These are phyloP conservation scores for Pichia terricola DNA, from an alignment of 1,139 yeast genomes.

Conservation along the genomic window DNA sequence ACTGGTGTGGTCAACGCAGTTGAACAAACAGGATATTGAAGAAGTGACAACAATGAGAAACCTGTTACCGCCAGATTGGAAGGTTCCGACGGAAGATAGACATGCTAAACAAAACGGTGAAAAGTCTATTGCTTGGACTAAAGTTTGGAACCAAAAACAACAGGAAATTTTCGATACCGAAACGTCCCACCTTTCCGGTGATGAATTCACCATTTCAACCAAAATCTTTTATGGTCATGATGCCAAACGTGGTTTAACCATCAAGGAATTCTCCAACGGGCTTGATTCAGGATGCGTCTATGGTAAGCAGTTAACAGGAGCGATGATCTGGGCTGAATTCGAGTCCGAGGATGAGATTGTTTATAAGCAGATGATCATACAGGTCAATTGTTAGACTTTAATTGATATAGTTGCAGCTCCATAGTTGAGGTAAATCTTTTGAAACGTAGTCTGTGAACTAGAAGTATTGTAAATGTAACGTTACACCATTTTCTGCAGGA, in stretches of 20 bases:
- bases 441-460: neutral
- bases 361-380: slow-evolving; percentile 11
- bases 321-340: slow-evolving; percentile 36
- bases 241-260: slow-evolving; percentile 65
- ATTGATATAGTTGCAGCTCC: no score
- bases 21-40: slow-evolving; percentile 52
- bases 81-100: slow-evolving; percentile 44
- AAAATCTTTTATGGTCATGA: slow-evolving; percentile 88
- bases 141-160: slow-evolving; percentile 47
- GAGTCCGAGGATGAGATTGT: slow-evolving; percentile 6
- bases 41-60: slow-evolving; percentile 57
- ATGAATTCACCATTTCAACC: slow-evolving; percentile 21
- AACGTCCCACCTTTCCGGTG: slow-evolving; percentile 5
- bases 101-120: slow-evolving; percentile 39
- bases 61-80: slow-evolving; percentile 46
- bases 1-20: slow-evolving; percentile 46
- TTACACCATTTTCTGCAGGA: no score
- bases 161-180: slow-evolving; percentile 14
- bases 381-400: slow-evolving; percentile 19
- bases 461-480: no score
- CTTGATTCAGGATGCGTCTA: slow-evolving; percentile 75
- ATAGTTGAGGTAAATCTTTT: neutral
- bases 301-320: slow-evolving; percentile 63
- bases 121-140: slow-evolving; percentile 61
- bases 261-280: slow-evolving; percentile 62